Conservation (phyloP, 331 rosid genomes). For the Acacia concinna region DNA sequence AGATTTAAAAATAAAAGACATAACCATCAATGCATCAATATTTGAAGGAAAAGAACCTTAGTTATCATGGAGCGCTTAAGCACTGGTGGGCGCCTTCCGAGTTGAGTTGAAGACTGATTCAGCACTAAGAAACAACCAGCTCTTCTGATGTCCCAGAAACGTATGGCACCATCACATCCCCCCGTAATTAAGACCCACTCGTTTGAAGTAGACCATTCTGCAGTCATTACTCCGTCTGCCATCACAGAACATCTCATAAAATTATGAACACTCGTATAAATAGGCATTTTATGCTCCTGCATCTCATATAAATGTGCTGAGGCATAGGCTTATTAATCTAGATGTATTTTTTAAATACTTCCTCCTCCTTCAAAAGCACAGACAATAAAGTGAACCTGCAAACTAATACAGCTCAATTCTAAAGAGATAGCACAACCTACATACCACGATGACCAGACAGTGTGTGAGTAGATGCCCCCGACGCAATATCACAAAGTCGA, state of each 20-base stretch:
- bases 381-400: background rate
- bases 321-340: background rate
- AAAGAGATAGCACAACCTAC: constrained; percentile 2
- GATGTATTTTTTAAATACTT: background rate
- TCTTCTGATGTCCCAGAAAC: constrained; percentile 95
- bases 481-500: constrained; percentile 92
- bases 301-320: background rate
- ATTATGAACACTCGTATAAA: constrained; percentile 6
- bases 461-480: constrained; percentile 92
- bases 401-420: background rate
- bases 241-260: constrained; percentile 24
- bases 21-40: background rate
- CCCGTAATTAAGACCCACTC: constrained; percentile 92
- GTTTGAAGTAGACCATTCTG: constrained; percentile 89
- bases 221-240: constrained; percentile 88
- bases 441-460: constrained; percentile 95
- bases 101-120: constrained; percentile 86
- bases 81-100: constrained; percentile 84
- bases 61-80: constrained; percentile 44
- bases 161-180: constrained; percentile 95
- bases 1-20: background rate
- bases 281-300: constrained; percentile 13
- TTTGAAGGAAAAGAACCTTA: constrained; percentile 51
- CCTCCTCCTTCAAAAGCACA: background rate
- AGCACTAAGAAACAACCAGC: constrained; percentile 84